phyloP scores from a whole-genome alignment of 23 red algal species.

The Cyanidioschyzon merolae region DNA sequence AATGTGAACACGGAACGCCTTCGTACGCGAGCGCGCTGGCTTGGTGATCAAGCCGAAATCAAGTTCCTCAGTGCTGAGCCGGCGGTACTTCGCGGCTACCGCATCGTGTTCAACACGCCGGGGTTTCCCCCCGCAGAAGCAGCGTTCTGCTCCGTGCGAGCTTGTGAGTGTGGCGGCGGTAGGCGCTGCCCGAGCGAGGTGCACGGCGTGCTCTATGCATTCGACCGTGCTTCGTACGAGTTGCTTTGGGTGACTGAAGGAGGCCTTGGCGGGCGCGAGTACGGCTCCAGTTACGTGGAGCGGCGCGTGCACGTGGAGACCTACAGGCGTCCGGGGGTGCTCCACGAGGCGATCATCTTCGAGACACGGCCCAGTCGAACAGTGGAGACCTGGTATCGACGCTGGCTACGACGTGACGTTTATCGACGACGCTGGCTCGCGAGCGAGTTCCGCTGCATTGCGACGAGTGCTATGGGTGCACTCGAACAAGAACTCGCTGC shows the following conservation, averaged over 20 bases:
- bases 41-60: background rate
- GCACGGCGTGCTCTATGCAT: conserved; percentile 10
- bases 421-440: conserved; percentile 5
- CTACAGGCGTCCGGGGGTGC: background rate
- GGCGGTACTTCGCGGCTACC: conserved; percentile 8
- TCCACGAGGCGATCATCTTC: background rate
- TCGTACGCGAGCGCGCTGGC: background rate
- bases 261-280: conserved; percentile 8
- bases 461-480: background rate
- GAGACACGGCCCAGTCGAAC: conserved; percentile 1
- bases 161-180: background rate
- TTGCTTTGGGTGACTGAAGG: conserved; percentile 13
- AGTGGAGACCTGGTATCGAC: background rate
- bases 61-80: conserved; percentile 6
- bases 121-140: conserved; percentile 9
- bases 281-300: conserved; percentile 9
- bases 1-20: background rate
- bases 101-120: conserved; percentile 14
- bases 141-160: conserved; percentile 3
- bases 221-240: background rate
- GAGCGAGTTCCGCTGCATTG: background rate
- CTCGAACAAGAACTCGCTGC: background rate
- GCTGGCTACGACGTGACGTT: background rate
- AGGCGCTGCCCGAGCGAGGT: background rate
- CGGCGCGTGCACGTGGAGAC: background rate